A percentile compares a stretch with the other conserved stretches of the same genome.
Conservation (phyloP, 441 rosid species). For the Erodium moschatum region DNA sequence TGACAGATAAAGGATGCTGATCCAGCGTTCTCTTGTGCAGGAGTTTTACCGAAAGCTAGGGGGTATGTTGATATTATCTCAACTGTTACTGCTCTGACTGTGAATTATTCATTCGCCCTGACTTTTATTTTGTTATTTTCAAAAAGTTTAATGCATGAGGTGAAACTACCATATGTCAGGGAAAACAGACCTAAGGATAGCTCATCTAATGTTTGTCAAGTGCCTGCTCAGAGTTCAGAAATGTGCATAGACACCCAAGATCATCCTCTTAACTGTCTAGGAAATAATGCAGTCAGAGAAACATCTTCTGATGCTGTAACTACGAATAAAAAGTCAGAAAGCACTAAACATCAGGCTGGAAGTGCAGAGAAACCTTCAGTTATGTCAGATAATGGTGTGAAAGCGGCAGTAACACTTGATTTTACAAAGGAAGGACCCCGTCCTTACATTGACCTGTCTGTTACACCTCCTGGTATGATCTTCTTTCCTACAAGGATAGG, state of each 20-base stretch:
- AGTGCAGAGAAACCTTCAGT: conserved; percentile 18
- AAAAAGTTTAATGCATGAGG: conserved; percentile 21
- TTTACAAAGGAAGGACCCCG: conserved; percentile 6
- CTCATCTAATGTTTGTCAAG: conserved; percentile 8
- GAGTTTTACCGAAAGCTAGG: conserved; percentile 16
- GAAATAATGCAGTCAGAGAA: conserved; percentile 16
- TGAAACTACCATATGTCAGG: conserved; percentile 14
- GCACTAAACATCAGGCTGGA: conserved; percentile 11
- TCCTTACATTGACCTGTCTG: conserved; percentile 24
- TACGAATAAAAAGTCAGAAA: conserved; percentile 15
- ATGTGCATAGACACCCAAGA: conserved; percentile 11
- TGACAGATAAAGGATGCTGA: conserved; percentile 25
- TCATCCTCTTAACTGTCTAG: conserved; percentile 12
- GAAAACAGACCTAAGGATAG: conserved; percentile 17
- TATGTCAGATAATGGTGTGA: conserved; percentile 17
- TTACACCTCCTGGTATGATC: conserved; percentile 28
- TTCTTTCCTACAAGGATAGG: conserved; percentile 10
- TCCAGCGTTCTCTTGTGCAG: conserved; percentile 7
- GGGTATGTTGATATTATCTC: conserved; percentile 21
- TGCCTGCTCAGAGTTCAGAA: conserved; percentile 13
- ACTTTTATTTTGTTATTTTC: conserved; percentile 4
- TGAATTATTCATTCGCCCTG: neutral
- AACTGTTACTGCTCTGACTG: neutral
- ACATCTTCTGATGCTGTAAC: conserved; percentile 12
- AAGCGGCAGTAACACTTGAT: conserved; percentile 16